Evolutionary conservation across 257 asterid species (phyloP), one percentile per base, ranked within the genome.

Genomic region (Coffea eugenioides): DNA sequence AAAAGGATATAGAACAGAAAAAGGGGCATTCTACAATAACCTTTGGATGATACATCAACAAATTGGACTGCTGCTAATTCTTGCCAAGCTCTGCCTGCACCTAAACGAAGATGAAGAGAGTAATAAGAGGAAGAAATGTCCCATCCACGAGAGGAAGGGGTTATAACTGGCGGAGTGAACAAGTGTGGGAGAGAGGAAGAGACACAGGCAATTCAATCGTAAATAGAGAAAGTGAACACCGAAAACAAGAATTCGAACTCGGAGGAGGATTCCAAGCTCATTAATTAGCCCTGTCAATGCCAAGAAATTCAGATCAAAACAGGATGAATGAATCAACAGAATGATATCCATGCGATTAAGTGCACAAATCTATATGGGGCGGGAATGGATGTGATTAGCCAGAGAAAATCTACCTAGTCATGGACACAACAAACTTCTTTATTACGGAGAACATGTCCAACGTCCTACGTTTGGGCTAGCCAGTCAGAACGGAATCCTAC

Each of bases 261-360:
- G 45, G 77, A 67, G 82, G 76, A 57, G 77, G 59, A 68, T 78
- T 73, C 64, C 64, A 54, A 76, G 54, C 80, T 69, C 46, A 71
- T 16, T 20, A 72, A 62, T 18, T 27, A 49, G 39, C 72, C 82
- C 85, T 84, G 88, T 64, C 74, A 78, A 39, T 79, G 48, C 64
- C 71, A 79, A 79, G 71, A 75, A 36, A 76, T 70, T 48, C 79
- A 79, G 77, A 80, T 67, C 41, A 79, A 75, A 71, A 62, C 66
- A 20, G 25, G 3, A 3, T 18, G 59, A 39, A 39, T 61, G 67
- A 39, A 69, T 43, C 41, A 69, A 1, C 41, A 67, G 57, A 27
- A 31, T 57, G 46, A 61, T 52, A 36, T 36, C 5, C 39, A 5
- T 21, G 25, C 68, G 43, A 39, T 39, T 2, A 49, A 54, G 36